phyloP scores from a whole-genome alignment of 2,329 filamentous ascomycete genomes.

The Paracoccidioides lutzii region DNA sequence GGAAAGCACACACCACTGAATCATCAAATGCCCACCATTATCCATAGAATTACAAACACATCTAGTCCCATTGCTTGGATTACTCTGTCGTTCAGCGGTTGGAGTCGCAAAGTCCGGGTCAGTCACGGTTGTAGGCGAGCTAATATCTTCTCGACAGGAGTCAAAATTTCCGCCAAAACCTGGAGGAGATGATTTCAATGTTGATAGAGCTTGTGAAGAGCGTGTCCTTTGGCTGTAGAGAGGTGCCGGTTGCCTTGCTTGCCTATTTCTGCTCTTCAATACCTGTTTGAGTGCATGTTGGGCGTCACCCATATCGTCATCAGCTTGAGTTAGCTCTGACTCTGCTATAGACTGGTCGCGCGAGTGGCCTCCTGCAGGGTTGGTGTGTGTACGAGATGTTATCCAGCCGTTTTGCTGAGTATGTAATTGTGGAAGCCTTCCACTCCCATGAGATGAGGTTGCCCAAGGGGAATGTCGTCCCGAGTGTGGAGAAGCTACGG shows the following conservation, averaged over 20 bases:
- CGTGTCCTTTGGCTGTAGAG: constrained; percentile 18
- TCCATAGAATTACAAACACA: constrained; percentile 46
- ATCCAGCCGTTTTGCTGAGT: constrained; percentile 18
- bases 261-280: constrained; percentile 17
- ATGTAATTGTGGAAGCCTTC: constrained; percentile 16
- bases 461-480: constrained; percentile 31
- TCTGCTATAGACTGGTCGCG: constrained; percentile 12
- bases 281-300: constrained; percentile 37
- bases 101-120: constrained; percentile 40
- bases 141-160: constrained; percentile 27
- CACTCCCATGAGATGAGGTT: constrained; percentile 20
- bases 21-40: constrained; percentile 43
- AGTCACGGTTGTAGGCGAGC: constrained; percentile 39
- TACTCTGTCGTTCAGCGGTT: constrained; percentile 40
- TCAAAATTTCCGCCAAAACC: constrained; percentile 25
- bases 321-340: constrained; percentile 13
- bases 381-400: constrained; percentile 21
- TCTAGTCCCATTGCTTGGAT: constrained; percentile 41
- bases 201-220: constrained; percentile 19
- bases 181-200: constrained; percentile 33
- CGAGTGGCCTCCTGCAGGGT: constrained; percentile 16
- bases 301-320: constrained; percentile 28
- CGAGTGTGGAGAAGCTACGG: constrained; percentile 28
- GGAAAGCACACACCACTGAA: constrained; percentile 39
- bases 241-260: constrained; percentile 18